Conservation (phyloP, 331 rosid species). For the Acacia concinna region DNA sequence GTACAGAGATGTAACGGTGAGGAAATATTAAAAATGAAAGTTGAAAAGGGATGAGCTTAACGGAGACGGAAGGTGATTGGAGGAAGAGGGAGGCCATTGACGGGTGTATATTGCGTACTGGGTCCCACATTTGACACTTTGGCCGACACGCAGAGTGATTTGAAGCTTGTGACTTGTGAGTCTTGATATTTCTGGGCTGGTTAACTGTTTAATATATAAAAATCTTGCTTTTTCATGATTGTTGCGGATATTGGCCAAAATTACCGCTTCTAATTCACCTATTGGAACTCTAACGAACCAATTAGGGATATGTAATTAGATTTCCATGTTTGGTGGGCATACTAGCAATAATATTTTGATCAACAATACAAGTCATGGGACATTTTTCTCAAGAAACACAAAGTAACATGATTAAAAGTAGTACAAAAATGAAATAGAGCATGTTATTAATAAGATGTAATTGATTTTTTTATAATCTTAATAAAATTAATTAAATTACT, state of each 20-base stretch:
- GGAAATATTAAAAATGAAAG: neutral
- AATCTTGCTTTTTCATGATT: conserved; percentile 8
- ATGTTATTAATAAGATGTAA: too few species aligned
- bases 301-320: neutral
- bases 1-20: neutral
- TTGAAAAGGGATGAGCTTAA: neutral
- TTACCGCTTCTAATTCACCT: neutral
- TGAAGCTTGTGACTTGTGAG: neutral
- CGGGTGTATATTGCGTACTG: conserved; percentile 23
- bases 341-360: neutral
- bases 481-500: too few species aligned
- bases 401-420: too few species aligned
- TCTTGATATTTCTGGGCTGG: neutral
- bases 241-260: neutral
- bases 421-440: neutral
- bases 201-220: neutral
- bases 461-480: too few species aligned
- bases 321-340: neutral
- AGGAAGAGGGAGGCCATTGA: conserved; percentile 4
- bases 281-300: conserved; percentile 20
- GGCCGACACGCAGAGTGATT: conserved; percentile 34
- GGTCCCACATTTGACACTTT: neutral
- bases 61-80: conserved; percentile 5
- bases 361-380: neutral
- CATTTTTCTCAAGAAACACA: too few species aligned